Conservation (phyloP, 306 rosid genomes). For the Medicago lupulina region DNA sequence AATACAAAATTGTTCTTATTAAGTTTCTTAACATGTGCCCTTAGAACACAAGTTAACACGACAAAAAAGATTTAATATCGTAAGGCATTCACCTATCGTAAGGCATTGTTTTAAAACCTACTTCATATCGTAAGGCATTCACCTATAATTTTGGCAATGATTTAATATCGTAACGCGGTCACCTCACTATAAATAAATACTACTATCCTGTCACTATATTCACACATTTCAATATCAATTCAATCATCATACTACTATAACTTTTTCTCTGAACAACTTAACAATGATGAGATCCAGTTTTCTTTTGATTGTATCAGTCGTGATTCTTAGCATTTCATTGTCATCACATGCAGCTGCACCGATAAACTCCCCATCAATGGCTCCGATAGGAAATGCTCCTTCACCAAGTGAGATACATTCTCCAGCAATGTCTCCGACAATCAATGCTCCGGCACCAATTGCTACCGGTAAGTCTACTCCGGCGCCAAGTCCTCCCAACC, state of each 20-base stretch:
- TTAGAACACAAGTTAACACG: no score
- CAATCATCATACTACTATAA: not conserved
- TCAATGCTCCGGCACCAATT: not conserved
- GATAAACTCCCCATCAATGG: not conserved
- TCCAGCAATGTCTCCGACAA: no score
- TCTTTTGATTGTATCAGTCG: constrained; percentile 6
- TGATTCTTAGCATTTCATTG: constrained; percentile 26
- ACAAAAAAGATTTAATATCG: no score
- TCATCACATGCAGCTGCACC: constrained; percentile 8
- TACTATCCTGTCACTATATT: not conserved
- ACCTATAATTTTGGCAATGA: no score
- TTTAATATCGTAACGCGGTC: no score
- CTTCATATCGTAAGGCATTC: no score
- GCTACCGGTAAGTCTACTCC: no score
- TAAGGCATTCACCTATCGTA: no score
- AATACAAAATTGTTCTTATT: no score
- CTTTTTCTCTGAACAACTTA: not conserved
- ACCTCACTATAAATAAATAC: not conserved
- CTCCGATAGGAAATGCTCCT: not conserved
- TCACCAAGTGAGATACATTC: not conserved
- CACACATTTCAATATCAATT: not conserved
- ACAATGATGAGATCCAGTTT: not conserved
- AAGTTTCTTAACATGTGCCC: no score
- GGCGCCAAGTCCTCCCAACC: no score
- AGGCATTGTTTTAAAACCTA: no score